Base-by-base conservation (phyloP, 1,284 basidiomycete species). In the Cutaneotrichosporon spelunceum region DNA sequence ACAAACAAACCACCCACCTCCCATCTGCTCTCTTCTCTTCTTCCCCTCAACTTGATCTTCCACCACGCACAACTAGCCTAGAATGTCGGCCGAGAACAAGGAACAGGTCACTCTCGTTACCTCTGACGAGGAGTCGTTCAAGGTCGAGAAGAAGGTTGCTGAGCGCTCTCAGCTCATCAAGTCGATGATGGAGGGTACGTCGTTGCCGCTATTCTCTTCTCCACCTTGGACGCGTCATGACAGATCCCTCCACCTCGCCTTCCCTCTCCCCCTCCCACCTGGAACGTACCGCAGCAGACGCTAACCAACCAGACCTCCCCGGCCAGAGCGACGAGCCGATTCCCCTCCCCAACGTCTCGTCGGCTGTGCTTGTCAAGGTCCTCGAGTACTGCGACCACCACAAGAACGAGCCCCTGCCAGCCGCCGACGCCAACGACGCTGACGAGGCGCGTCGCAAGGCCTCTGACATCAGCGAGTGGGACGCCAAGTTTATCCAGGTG, bases 371-470 rank as follows among this genome's bases (percentile, higher is more conserved):
- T 76, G 94, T 93, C 83, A 99, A 99, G 88, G 93, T 99, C 60
- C 85, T 99, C 53, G 96, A 99, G 78, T 99, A 97, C 85, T 99
- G 96, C 84, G 93, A 97, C 73, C 93, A 99, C 81, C 96, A 99
- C 82, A 89, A 92, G 69, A 88, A 89, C 72, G 96, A 99, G 80
- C 93, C 94, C 29, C 86, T 97, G 50, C 94, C 95, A n/a, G 83
- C 88, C 27, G 82, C 88, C 19, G 80, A 82, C 59, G 81, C 82
- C 50, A 84, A 88, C 62, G 90, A 93, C 70, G 88, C 89, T 70
- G 93, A 96, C 68, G 95, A 98, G 80, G 90, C 90, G n/a, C 89
- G 95, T 78, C 94, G 95, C 80, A 89, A 94, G 77, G 94, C 93
- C 13, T 93, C 93, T 29, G 96, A 99, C 72, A 98, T 99, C 79